Conservation (phyloP, 176 grass and related monocot species). For the Musa itinerans region DNA sequence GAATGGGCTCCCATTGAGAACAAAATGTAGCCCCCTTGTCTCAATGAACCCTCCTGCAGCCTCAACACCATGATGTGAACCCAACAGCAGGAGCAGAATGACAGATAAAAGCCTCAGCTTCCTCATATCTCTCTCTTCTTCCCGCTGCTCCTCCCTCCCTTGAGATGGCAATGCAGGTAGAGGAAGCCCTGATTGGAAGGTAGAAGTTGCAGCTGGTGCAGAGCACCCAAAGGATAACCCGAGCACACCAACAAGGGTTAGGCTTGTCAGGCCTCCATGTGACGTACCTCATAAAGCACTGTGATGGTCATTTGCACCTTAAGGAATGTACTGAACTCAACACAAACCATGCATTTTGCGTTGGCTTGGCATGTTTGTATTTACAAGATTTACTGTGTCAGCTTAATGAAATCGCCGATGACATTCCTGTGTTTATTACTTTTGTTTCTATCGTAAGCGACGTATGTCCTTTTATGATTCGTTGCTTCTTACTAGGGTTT, state of each 20-base stretch:
- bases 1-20: slow-evolving; percentile 62
- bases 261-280: slow-evolving; percentile 5
- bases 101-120: background rate
- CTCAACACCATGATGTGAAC: background rate
- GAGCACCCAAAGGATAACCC: background rate
- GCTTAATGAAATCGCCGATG: background rate
- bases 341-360: too few relatives aligned
- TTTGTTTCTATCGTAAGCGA: too few relatives aligned
- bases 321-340: background rate
- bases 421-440: too few relatives aligned
- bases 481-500: too few relatives aligned
- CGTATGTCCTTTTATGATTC: too few relatives aligned
- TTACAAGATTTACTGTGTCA: slow-evolving; percentile 4
- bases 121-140: background rate
- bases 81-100: background rate
- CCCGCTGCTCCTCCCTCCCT: background rate
- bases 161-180: background rate
- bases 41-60: slow-evolving; percentile 34
- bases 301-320: background rate
- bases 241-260: background rate
- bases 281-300: background rate
- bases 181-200: too few relatives aligned
- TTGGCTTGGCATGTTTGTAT: background rate
- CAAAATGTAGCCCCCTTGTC: slow-evolving; percentile 63
- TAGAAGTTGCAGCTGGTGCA: background rate